Evolutionary conservation across 176 grass and related monocot genomes (phyloP).

Genomic region (Rhipidocladum racemiflorum): DNA sequence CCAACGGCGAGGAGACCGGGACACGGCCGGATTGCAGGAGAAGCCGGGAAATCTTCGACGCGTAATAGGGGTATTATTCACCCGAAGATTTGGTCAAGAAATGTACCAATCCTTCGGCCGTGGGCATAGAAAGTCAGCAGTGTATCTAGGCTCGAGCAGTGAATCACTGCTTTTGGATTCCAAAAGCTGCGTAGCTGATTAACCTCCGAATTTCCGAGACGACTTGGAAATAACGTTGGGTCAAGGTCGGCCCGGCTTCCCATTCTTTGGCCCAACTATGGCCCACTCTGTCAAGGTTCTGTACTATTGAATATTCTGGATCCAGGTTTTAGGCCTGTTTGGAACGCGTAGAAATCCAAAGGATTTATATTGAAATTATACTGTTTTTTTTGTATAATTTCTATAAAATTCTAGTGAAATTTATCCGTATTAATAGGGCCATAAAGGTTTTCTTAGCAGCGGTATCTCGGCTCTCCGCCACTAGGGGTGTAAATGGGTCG

Average conservation of each 20-base stretch:
- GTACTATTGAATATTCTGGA: background rate
- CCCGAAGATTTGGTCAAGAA: background rate
- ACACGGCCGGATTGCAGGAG: too few species aligned
- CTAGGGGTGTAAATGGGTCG: too few species aligned
- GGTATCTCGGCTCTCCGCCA: background rate
- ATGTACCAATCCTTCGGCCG: background rate
- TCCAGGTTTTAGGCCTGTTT: background rate
- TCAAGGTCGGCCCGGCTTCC: background rate
- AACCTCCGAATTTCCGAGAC: background rate
- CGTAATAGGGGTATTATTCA: too few species aligned
- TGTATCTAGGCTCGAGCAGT: background rate
- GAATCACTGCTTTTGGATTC: background rate
- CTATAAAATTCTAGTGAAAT: background rate
- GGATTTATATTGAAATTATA: background rate
- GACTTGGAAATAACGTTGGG: background rate
- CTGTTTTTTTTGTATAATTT: background rate
- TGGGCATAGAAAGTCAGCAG: background rate
- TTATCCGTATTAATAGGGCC: background rate
- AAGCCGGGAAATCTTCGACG: too few species aligned
- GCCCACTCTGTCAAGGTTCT: background rate
- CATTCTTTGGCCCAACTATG: background rate
- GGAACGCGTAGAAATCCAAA: background rate
- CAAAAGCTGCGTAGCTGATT: background rate
- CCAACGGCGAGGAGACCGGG: too few species aligned
- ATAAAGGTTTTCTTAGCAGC: background rate